Conservation (phyloP, 768 basidiomycete genomes). For the Tricholoma terreum region DNA sequence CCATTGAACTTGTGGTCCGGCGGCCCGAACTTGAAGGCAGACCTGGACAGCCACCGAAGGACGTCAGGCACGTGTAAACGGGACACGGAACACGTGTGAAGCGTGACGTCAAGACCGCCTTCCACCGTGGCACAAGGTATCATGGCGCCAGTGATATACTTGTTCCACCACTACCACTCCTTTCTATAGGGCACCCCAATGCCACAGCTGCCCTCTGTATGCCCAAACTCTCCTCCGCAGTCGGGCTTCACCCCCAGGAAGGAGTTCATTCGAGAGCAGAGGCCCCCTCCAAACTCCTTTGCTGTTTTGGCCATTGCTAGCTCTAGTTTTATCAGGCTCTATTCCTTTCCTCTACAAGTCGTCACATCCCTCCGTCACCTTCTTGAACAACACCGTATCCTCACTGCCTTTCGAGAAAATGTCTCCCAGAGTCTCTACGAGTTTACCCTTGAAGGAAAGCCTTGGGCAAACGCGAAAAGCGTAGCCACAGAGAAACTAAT, state of each 20-base stretch:
- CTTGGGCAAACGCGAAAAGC: slow-evolving; percentile 70
- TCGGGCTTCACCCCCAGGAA: slow-evolving; percentile 62
- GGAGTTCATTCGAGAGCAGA: slow-evolving; percentile 66
- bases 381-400: slow-evolving; percentile 45
- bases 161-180: not conserved
- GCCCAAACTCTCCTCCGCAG: slow-evolving; percentile 35
- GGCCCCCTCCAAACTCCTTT: slow-evolving; percentile 52
- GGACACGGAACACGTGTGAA: slow-evolving; percentile 2
- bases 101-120: slow-evolving; percentile 1
- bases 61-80: not conserved
- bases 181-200: not conserved
- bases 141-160: not conserved
- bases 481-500: slow-evolving; percentile 65
- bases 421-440: slow-evolving; percentile 57
- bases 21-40: not conserved
- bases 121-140: not conserved
- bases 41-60: slow-evolving; percentile 6
- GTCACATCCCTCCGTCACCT: slow-evolving; percentile 52
- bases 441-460: slow-evolving; percentile 64
- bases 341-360: slow-evolving; percentile 59
- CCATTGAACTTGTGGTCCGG: not conserved
- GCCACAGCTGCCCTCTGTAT: slow-evolving; percentile 17
- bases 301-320: slow-evolving; percentile 68
- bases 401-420: slow-evolving; percentile 54
- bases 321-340: slow-evolving; percentile 62